Conservation (phyloP, 1,284 basidiomycete species). For the Moesziomyces globuligerus region DNA sequence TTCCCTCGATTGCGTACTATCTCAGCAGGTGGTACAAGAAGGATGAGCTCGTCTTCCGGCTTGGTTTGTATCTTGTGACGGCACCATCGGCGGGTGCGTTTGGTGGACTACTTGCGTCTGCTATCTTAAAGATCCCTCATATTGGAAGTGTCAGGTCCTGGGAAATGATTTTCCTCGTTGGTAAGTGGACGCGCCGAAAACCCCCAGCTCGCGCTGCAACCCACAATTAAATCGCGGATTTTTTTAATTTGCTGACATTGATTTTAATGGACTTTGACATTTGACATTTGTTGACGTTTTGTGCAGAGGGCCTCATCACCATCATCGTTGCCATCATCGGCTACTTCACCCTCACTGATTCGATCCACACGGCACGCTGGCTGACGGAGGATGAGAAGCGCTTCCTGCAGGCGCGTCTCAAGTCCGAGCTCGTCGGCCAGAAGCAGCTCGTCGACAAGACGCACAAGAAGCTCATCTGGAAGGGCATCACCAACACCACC, state of each 20-base stretch:
- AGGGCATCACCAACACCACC: slow-evolving; percentile 46
- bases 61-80: slow-evolving; percentile 61
- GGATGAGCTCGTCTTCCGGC: slow-evolving; percentile 65
- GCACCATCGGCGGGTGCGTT: slow-evolving; percentile 60
- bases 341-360: slow-evolving; percentile 66
- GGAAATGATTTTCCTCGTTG: slow-evolving; percentile 67
- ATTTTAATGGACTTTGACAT: too few species aligned
- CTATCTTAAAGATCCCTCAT: slow-evolving; percentile 34
- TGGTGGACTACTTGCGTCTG: slow-evolving; percentile 62
- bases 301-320: slow-evolving; percentile 66
- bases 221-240: neutral
- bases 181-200: neutral
- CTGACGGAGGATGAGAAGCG: slow-evolving; percentile 64
- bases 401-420: slow-evolving; percentile 46
- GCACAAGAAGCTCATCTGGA: slow-evolving; percentile 35
- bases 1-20: slow-evolving; percentile 62
- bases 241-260: neutral
- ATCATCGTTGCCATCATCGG: slow-evolving; percentile 61
- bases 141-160: slow-evolving; percentile 55
- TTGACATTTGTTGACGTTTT: neutral
- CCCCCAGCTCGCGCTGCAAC: neutral
- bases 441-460: slow-evolving; percentile 44
- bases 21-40: slow-evolving; percentile 66
- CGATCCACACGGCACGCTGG: slow-evolving; percentile 66
- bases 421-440: slow-evolving; percentile 49